These are phyloP conservation scores for Calonectria hongkongensis DNA, from an alignment of 2,329 filamentous ascomycete genomes.

Conservation along the genomic window DNA sequence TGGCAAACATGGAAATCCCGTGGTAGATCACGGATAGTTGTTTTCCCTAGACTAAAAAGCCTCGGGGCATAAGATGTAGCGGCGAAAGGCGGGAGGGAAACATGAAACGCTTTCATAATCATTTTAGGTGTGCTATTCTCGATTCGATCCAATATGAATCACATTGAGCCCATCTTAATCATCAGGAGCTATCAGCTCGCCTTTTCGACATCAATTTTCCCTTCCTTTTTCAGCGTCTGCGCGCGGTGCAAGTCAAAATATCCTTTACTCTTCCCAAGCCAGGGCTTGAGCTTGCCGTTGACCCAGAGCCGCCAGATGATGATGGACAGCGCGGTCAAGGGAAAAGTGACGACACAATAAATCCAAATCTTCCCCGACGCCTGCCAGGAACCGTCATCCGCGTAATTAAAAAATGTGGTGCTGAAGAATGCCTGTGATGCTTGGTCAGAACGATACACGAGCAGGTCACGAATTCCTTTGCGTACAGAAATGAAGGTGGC, in stretches of 20 bases:
- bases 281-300: conserved; percentile 12
- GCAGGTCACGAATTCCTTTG: not conserved
- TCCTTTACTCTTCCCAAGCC: conserved; percentile 1
- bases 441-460: not conserved
- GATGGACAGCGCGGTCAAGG: not conserved
- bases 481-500: conserved; percentile 30
- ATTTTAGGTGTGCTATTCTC: not conserved
- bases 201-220: not conserved
- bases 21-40: not conserved
- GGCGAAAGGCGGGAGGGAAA: not conserved
- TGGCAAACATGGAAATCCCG: not conserved
- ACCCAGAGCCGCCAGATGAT: conserved; percentile 9
- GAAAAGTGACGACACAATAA: conserved; percentile 12
- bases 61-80: no score
- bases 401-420: conserved; percentile 26
- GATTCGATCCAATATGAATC: not conserved
- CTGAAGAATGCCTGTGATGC: conserved; percentile 29
- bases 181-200: not conserved
- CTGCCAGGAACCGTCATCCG: conserved; percentile 10
- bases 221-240: not conserved
- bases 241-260: conserved; percentile 20
- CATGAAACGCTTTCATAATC: not conserved
- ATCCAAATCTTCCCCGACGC: conserved; percentile 24
- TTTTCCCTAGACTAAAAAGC: not conserved
- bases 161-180: not conserved